These are phyloP conservation scores for Wallacemonas collosoma DNA, from an alignment of 208 protist genomes.

Conservation along the genomic window DNA sequence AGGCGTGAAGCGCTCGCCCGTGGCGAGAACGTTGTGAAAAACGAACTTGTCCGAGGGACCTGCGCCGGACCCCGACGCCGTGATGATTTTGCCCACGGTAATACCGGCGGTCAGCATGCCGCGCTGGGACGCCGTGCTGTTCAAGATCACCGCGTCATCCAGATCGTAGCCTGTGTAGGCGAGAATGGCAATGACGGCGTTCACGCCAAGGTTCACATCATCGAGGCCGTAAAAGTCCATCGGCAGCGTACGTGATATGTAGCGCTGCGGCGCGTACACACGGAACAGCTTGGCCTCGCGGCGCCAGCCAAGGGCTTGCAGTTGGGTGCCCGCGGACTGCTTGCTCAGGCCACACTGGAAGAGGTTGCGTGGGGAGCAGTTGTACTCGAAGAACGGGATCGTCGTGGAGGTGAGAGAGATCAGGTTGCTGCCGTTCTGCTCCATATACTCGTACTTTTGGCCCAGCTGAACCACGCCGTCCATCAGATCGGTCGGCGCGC, in stretches of 20 bases:
- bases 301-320: constrained; percentile 91
- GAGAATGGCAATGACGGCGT: constrained; percentile 99
- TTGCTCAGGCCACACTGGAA: constrained; percentile 99
- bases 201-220: constrained; percentile 98
- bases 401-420: constrained; percentile 97
- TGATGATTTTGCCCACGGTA: constrained; percentile 90
- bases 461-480: constrained; percentile 79
- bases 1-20: constrained; percentile 62
- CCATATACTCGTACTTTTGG: constrained; percentile 93
- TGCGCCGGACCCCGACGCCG: constrained; percentile 42
- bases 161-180: constrained; percentile 99
- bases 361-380: constrained; percentile 99
- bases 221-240: constrained; percentile 96
- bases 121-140: constrained; percentile 97
- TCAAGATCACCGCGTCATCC: constrained; percentile 99
- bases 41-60: constrained; percentile 74
- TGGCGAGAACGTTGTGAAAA: constrained; percentile 83
- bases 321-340: constrained; percentile 99
- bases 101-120: constrained; percentile 98
- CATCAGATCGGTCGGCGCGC: constrained; percentile 80
- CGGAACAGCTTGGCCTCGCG: constrained; percentile 99
- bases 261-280: constrained; percentile 96
- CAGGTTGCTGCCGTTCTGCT: constrained; percentile 95
- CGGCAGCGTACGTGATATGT: constrained; percentile 93
- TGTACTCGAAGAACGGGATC: constrained; percentile 99